Evolutionary conservation across 2,329 filamentous ascomycete species (phyloP).

Genomic region (Aspergillus felis): DNA sequence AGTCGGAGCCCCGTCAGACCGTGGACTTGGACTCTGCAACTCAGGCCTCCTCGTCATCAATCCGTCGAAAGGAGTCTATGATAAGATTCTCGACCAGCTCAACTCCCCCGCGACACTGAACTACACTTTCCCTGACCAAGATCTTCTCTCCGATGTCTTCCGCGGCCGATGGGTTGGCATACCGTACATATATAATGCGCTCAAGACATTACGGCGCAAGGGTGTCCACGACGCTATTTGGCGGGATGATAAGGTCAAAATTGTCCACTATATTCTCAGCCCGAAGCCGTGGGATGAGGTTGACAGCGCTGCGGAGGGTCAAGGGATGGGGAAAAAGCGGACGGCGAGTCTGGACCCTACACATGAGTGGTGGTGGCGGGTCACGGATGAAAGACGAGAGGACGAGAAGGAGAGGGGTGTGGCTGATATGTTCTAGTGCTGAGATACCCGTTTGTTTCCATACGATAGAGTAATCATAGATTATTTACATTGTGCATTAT

Average conservation of each 20-base stretch:
- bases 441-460: neutral
- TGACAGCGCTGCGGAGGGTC: conserved; percentile 4
- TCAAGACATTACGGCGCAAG: conserved; percentile 53
- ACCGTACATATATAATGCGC: conserved; percentile 60
- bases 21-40: conserved; percentile 57
- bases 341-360: conserved; percentile 41
- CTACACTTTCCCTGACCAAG: conserved; percentile 61
- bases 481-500: neutral
- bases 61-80: conserved; percentile 51
- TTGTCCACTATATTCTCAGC: conserved; percentile 59
- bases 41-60: conserved; percentile 61
- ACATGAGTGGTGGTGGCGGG: conserved; percentile 56
- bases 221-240: conserved; percentile 58
- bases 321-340: conserved; percentile 14
- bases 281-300: conserved; percentile 62
- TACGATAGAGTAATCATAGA: neutral
- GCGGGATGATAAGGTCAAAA: conserved; percentile 58
- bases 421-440: neutral
- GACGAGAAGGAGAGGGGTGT: conserved; percentile 39
- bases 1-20: conserved; percentile 46
- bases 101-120: conserved; percentile 40
- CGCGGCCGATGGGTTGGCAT: conserved; percentile 53
- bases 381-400: conserved; percentile 47
- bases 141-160: conserved; percentile 51
- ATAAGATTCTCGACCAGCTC: conserved; percentile 49